Conservation (phyloP, 169 alveolate genomes). For the Babesia caballi region DNA sequence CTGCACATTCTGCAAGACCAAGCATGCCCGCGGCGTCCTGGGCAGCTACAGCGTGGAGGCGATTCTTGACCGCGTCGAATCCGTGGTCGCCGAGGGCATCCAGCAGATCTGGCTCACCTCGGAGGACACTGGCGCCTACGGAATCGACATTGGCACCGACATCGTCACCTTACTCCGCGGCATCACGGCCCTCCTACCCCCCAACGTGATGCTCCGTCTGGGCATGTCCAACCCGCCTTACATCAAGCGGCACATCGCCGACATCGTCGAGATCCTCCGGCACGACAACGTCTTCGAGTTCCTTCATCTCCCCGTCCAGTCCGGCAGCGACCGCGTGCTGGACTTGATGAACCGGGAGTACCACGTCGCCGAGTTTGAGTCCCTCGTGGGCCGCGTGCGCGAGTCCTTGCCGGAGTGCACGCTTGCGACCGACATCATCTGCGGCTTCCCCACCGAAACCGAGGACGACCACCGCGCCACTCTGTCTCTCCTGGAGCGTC, state of each 20-base stretch:
- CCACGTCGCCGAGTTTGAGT: conserved; percentile 90
- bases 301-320: conserved; percentile 97
- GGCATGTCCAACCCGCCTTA: conserved; percentile 99
- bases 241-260: conserved; percentile 91
- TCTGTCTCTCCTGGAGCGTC: conserved; percentile 82
- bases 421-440: conserved; percentile 96
- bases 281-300: conserved; percentile 95
- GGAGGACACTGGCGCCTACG: conserved; percentile 98
- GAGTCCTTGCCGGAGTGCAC: conserved; percentile 87
- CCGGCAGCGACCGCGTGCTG: conserved; percentile 92
- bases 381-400: conserved; percentile 85
- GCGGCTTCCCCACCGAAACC: conserved; percentile 98
- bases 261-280: conserved; percentile 86
- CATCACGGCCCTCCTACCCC: conserved; percentile 74
- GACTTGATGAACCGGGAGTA: conserved; percentile 96
- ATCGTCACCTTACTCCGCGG: conserved; percentile 85
- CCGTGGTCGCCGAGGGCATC: conserved; percentile 86
- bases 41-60: conserved; percentile 89
- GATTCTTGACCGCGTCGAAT: conserved; percentile 85
- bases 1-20: conserved; percentile 98
- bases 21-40: conserved; percentile 96
- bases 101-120: conserved; percentile 97
- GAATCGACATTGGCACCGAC: conserved; percentile 95
- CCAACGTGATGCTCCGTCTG: conserved; percentile 80
- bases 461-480: conserved; percentile 90